Conservation (phyloP, 768 basidiomycete species). For the Cytidiella melzeri region DNA sequence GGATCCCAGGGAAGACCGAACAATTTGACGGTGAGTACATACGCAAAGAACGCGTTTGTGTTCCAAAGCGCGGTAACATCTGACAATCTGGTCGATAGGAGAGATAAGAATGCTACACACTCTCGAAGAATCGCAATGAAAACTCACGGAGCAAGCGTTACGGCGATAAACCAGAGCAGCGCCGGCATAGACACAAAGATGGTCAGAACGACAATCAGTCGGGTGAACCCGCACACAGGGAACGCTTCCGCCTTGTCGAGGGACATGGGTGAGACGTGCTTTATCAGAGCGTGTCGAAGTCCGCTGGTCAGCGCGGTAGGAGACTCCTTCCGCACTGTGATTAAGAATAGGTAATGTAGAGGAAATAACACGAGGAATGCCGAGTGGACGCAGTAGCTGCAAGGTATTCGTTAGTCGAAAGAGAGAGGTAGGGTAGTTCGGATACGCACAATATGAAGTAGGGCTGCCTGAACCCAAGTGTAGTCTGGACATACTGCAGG, state of each 20-base stretch:
- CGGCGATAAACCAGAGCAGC: slow-evolving; percentile 71
- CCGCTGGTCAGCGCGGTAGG: slow-evolving; percentile 43
- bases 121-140: slow-evolving; percentile 1
- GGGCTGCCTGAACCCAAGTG: slow-evolving; percentile 75
- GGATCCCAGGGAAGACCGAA: slow-evolving; percentile 59
- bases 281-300: slow-evolving; percentile 44
- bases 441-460: slow-evolving; percentile 77
- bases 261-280: slow-evolving; percentile 17
- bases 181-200: slow-evolving; percentile 56
- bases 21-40: slow-evolving; percentile 74
- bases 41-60: slow-evolving; percentile 87
- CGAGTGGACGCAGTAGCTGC: slow-evolving; percentile 84
- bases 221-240: slow-evolving; percentile 31
- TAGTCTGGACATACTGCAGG: slow-evolving; percentile 70
- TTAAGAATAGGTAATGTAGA: slow-evolving; percentile 67
- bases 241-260: slow-evolving; percentile 14
- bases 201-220: slow-evolving; percentile 33
- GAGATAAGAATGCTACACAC: no score
- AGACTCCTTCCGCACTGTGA: slow-evolving; percentile 41
- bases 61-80: slow-evolving; percentile 84
- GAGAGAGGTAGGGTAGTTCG: background rate
- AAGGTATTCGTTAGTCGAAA: background rate
- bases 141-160: slow-evolving; percentile 66
- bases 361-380: slow-evolving; percentile 76
- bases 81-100: slow-evolving; percentile 45